Conservation (phyloP, 2,329 filamentous ascomycete species). For the Ophiostoma himal-ulmi region DNA sequence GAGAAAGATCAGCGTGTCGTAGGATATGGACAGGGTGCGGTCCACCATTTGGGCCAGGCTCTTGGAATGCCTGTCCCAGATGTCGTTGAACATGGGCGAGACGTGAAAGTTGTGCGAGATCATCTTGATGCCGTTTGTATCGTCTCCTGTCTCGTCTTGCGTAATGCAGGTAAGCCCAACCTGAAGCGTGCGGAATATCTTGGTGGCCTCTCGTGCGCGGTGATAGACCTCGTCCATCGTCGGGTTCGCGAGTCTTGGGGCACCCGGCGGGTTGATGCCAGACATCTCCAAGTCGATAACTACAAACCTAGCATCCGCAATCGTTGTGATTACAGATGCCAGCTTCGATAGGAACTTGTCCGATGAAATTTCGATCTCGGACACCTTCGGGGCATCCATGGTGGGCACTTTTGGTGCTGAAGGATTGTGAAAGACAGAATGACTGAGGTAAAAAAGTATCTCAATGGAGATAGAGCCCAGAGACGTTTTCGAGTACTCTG, state of each 20-base stretch:
- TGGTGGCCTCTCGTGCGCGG: constrained; percentile 30
- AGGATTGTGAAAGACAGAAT: neutral
- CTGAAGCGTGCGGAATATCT: constrained; percentile 34
- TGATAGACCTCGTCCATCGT: constrained; percentile 29
- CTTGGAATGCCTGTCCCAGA: constrained; percentile 12
- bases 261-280: constrained; percentile 28
- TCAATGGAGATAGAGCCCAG: neutral
- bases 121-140: constrained; percentile 1
- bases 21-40: constrained; percentile 31
- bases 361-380: constrained; percentile 30
- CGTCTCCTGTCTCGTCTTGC: constrained; percentile 10
- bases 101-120: constrained; percentile 33
- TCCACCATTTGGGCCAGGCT: constrained; percentile 28
- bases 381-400: neutral
- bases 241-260: constrained; percentile 8
- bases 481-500: neutral
- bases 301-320: constrained; percentile 32
- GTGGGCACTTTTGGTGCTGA: neutral
- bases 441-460: neutral
- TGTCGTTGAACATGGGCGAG: constrained; percentile 30
- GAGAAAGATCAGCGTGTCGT: constrained; percentile 32
- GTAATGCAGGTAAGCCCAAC: constrained; percentile 35
- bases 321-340: constrained; percentile 30
- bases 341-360: constrained; percentile 32
- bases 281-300: constrained; percentile 38